A percentile compares a stretch with the other conserved stretches of the same genome.
Evolutionary conservation across 768 basidiomycete species (phyloP).

Genomic region (Boletus edulis): DNA sequence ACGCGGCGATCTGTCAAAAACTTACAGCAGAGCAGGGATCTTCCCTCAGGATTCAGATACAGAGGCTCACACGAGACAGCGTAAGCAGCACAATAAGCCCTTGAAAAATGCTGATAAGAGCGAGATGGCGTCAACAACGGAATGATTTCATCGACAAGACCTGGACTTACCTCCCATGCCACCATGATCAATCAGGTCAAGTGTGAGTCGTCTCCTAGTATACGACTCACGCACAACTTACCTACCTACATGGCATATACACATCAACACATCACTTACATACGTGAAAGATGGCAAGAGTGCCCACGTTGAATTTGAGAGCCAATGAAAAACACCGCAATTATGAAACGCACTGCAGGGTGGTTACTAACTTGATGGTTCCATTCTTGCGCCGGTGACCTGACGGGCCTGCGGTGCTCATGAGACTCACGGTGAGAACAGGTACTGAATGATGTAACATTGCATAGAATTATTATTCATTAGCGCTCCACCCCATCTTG

Average conservation of each 20-base stretch:
- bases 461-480: not conserved
- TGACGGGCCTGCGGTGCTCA: not conserved
- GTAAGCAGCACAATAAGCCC: not conserved
- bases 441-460: no score
- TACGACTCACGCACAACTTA: not conserved
- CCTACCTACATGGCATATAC: not conserved
- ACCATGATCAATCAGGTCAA: no score
- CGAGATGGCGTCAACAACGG: not conserved
- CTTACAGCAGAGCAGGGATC: not conserved
- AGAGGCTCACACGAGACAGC: not conserved
- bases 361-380: not conserved
- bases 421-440: not conserved
- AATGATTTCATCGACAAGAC: no score
- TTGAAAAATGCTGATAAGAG: not conserved
- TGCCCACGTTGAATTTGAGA: not conserved
- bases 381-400: not conserved
- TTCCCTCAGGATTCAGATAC: not conserved
- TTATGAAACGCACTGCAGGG: not conserved
- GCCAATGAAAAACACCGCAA: not conserved
- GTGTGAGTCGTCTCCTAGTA: not conserved
- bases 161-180: not conserved
- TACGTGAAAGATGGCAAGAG: not conserved
- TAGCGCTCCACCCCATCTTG: not conserved
- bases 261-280: no score
- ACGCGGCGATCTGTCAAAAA: not conserved